Percentiles rank a stretch among this genome's conserved stretches.
These are phyloP conservation scores for Balansia obtecta DNA, from an alignment of 2,329 filamentous ascomycete species.

Conservation along the genomic window DNA sequence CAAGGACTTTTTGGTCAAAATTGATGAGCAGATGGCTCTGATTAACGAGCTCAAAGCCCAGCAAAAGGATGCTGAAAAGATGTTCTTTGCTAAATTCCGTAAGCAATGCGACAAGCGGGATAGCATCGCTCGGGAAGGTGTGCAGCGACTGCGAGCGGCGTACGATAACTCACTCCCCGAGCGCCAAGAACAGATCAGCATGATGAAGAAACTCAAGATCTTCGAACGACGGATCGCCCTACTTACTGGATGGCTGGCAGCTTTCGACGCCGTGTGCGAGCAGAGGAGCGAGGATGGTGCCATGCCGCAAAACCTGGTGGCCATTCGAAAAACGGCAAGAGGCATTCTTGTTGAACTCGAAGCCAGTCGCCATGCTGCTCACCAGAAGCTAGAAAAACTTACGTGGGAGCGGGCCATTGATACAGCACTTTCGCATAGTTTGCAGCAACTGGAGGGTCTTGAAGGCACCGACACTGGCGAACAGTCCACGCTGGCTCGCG, in stretches of 20 bases:
- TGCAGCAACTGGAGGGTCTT: constrained; percentile 60
- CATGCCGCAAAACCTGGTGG: constrained; percentile 54
- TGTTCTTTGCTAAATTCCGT: constrained; percentile 77
- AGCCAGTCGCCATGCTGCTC: constrained; percentile 78
- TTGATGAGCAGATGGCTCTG: constrained; percentile 93
- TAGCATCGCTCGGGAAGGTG: constrained; percentile 59
- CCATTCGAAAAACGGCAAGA: constrained; percentile 77
- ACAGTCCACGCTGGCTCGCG: constrained; percentile 58
- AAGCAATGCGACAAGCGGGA: constrained; percentile 85
- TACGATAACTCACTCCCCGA: constrained; percentile 72
- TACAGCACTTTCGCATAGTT: constrained; percentile 73
- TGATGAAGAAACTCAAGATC: constrained; percentile 71
- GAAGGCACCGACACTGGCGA: constrained; percentile 42
- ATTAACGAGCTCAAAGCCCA: constrained; percentile 93
- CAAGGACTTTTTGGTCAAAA: constrained; percentile 98
- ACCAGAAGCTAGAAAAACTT: constrained; percentile 66
- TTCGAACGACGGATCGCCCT: constrained; percentile 76
- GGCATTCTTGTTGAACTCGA: constrained; percentile 85
- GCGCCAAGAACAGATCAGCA: constrained; percentile 63
- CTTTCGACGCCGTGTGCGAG: constrained; percentile 76
- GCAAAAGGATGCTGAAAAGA: constrained; percentile 75
- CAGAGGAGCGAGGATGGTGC: constrained; percentile 37
- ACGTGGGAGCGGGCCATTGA: constrained; percentile 85
- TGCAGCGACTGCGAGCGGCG: constrained; percentile 66
- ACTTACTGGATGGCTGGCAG: constrained; percentile 84